Base-by-base conservation (phyloP, 306 rosid genomes). In the Quercus parvula region DNA sequence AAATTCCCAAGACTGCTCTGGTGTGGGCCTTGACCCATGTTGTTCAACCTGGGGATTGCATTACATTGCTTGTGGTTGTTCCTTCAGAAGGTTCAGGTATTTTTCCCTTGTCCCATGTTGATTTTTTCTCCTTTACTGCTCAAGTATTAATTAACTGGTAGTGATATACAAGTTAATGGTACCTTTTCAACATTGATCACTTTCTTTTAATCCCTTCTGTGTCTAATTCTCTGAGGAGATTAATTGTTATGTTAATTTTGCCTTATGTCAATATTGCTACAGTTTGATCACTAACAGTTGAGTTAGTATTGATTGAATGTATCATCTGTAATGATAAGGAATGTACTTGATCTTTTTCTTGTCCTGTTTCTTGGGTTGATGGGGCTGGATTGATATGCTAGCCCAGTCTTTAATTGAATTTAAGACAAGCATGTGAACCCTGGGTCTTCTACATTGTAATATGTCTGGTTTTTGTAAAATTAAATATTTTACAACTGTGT, bases 41-140 rank as follows among this genome's bases (percentile, higher is more conserved):
- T 84, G 99, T 95, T 86, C 99, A 95, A 69, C 97, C 97, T 52
- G 99, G 98, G 51, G 98, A 95, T 71, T 95, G 97, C 89, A 95
- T 95, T 74, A 91, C 98, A 35, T 84, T 95, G 61, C 90, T 95
- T 25, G 99, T 95, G 41, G 99, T 95, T 84, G 96, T 93, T 56
- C 93, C 99, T 75, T 88, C 99, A 14, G 93, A 90, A 84, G 87
- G 87, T 80, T 91, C 98, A 52, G 99, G 98, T 95, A 81, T 56
- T 52, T 83, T 56, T 78, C 68, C 46, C 71, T 41, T 83, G 11
- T 5, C 70, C 19, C 81, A 51, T 57, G 70, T 80, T 74, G 66
- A 57, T 72, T 49, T 72, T 19, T 28, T 58, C 76, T 54, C 7
- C 55, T 78, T 62, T 52, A 14, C 51, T 27, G 11, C 15, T 33